Conservation (phyloP, 75 land plant genomes). For the Cryptomeria japonica region DNA sequence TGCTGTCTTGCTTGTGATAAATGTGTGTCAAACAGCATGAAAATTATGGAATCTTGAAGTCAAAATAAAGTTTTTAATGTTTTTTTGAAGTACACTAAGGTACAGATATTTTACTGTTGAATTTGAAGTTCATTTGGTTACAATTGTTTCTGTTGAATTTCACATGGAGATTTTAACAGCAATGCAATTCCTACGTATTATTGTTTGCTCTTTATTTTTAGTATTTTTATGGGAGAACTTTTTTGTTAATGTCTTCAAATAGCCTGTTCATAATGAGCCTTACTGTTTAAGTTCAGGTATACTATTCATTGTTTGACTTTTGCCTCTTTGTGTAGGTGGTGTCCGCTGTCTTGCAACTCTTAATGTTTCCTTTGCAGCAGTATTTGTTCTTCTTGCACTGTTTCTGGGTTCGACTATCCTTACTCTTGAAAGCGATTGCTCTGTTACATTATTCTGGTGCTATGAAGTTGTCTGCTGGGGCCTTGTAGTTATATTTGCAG, state of each 20-base stretch:
- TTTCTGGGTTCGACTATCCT: constrained; percentile 83
- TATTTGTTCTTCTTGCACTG: constrained; percentile 66
- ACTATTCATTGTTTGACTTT: neutral
- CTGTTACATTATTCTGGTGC: constrained; percentile 83
- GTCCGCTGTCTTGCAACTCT: constrained; percentile 86
- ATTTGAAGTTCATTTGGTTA: neutral
- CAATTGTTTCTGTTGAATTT: neutral
- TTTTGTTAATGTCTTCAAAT: neutral
- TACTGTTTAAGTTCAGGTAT: neutral
- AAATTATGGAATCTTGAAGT: neutral
- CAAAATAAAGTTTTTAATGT: neutral
- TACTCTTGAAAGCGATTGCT: constrained; percentile 74
- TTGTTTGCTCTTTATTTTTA: neutral
- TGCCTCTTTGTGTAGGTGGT: constrained; percentile 59
- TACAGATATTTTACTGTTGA: too few species aligned
- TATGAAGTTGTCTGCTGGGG: constrained; percentile 92
- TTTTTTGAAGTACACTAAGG: neutral
- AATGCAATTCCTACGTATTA: neutral
- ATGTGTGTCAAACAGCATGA: neutral
- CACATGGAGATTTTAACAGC: neutral
- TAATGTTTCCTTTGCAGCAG: constrained; percentile 64
- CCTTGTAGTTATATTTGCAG: constrained; percentile 65
- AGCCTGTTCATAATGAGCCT: neutral
- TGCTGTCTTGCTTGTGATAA: neutral
- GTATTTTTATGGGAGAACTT: neutral